Percentiles rank a stretch among this genome's conserved stretches.
Evolutionary conservation across 75 land plant species (phyloP).

Genomic region (Pinus albicaulis): DNA sequence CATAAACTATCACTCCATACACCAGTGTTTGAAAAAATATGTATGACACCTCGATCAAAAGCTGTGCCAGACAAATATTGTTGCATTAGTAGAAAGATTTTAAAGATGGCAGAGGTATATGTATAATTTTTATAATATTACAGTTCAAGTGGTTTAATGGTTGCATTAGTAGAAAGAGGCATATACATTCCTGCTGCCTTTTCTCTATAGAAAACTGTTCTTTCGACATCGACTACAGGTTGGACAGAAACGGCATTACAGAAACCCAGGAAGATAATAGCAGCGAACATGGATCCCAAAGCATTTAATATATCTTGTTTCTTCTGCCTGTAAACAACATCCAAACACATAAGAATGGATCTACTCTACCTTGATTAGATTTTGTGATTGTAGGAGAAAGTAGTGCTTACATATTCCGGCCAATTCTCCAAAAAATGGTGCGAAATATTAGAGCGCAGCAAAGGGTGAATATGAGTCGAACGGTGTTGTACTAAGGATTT

Average conservation of each 20-base stretch:
- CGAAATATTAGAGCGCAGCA: constrained; percentile 21
- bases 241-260: constrained; percentile 32
- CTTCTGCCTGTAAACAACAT: too few relatives aligned
- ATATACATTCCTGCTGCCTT: constrained; percentile 34
- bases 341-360: too few relatives aligned
- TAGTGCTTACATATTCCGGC: constrained; percentile 42
- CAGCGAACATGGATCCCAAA: constrained; percentile 2
- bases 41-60: too few relatives aligned
- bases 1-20: too few relatives aligned
- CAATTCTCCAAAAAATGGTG: constrained; percentile 39
- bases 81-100: neutral
- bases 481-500: constrained; percentile 27
- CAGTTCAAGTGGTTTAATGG: too few relatives aligned
- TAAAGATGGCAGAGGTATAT: too few relatives aligned
- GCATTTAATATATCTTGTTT: neutral
- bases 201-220: constrained; percentile 58
- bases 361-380: too few relatives aligned
- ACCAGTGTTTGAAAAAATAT: too few relatives aligned
- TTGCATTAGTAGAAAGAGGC: too few relatives aligned
- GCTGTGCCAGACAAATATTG: neutral
- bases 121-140: neutral
- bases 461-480: constrained; percentile 29
- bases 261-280: constrained; percentile 12
- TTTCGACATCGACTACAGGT: neutral
- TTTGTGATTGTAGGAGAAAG: too few relatives aligned